These are phyloP conservation scores for Quercus tomentella DNA, from an alignment of 331 rosid species.

Conservation along the genomic window DNA sequence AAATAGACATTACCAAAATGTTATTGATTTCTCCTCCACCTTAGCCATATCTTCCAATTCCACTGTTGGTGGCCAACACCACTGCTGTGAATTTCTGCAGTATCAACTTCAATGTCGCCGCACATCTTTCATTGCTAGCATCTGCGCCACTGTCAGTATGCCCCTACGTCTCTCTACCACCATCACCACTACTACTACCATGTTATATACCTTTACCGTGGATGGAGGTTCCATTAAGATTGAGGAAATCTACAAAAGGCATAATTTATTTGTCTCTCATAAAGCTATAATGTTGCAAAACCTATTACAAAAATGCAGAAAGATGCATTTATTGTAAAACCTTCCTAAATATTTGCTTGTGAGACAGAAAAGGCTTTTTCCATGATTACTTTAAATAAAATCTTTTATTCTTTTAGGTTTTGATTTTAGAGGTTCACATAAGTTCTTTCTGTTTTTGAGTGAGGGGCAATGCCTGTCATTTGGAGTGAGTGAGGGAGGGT, in stretches of 20 bases:
- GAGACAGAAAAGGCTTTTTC: background rate
- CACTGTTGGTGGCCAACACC: background rate
- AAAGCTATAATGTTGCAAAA: background rate
- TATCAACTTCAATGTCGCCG: background rate
- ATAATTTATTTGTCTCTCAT: too few species aligned
- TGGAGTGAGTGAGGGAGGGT: background rate
- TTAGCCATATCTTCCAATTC: background rate
- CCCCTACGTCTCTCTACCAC: background rate
- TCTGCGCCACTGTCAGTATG: background rate
- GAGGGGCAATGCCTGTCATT: background rate
- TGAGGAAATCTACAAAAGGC: background rate
- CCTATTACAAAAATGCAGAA: background rate
- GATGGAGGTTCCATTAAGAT: background rate
- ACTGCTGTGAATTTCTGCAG: background rate
- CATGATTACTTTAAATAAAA: background rate
- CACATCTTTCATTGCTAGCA: background rate
- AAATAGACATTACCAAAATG: background rate
- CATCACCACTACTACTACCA: background rate
- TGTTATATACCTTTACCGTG: background rate
- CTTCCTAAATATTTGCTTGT: background rate
- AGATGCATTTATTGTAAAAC: background rate
- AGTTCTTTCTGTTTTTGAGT: background rate
- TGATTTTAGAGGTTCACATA: background rate
- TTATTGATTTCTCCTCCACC: background rate
- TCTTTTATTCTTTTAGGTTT: background rate